A percentile compares a stretch with the other conserved stretches of the same genome.
phyloP scores from a whole-genome alignment of 352 stramenopile species.

The Sclerospora graminicola region DNA sequence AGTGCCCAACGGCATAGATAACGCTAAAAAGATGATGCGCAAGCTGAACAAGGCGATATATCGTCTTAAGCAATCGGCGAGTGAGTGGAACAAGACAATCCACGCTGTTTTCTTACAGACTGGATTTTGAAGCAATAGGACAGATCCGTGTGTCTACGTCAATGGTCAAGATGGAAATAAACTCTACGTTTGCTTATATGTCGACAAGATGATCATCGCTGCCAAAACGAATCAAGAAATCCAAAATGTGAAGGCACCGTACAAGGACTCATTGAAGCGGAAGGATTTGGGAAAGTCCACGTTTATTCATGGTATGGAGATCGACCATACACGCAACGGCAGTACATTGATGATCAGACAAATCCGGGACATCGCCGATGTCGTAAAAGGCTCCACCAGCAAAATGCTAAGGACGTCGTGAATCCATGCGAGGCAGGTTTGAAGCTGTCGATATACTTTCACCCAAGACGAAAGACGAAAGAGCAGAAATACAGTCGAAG shows the following conservation, averaged over 20 bases:
- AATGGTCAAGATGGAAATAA: not conserved
- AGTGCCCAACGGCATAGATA: not conserved
- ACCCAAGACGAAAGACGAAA: not conserved
- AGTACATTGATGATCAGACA: not conserved
- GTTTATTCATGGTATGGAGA: not conserved
- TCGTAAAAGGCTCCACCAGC: not conserved
- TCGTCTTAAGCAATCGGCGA: slow-evolving; percentile 9
- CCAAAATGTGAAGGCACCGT: not conserved
- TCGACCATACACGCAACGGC: not conserved
- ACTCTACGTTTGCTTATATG: not conserved
- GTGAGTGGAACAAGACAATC: not conserved
- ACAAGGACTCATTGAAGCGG: not conserved
- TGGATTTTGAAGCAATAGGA: not conserved
- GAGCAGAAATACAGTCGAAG: not conserved
- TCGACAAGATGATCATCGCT: not conserved
- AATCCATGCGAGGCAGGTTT: slow-evolving; percentile 2
- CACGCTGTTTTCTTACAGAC: not conserved
- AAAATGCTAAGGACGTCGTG: slow-evolving; percentile 2
- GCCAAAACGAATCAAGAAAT: not conserved
- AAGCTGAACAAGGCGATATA: slow-evolving; percentile 12
- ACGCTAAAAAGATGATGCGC: slow-evolving; percentile 1
- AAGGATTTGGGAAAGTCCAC: not conserved
- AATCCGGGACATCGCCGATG: slow-evolving; percentile 2
- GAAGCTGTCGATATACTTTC: slow-evolving; percentile 2
- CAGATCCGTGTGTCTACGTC: not conserved